Evolutionary conservation across 208 protist species (phyloP).

Genomic region (Trypanosomatidae sp.): DNA sequence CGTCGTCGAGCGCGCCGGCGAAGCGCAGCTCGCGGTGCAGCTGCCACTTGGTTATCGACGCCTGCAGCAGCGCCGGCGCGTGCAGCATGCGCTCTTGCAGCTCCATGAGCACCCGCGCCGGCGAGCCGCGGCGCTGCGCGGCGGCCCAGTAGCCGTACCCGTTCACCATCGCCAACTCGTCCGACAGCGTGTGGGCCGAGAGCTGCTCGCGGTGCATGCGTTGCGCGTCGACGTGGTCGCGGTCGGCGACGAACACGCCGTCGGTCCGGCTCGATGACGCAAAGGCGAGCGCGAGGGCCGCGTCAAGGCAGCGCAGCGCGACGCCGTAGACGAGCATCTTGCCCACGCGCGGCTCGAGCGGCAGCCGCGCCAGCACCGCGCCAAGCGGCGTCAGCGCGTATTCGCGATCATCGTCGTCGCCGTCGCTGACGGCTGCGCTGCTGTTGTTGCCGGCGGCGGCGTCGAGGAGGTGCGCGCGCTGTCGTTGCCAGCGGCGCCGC

Average conservation of each 20-base stretch:
- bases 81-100: constrained; percentile 46
- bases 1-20: constrained; percentile 23
- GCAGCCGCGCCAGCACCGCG: constrained; percentile 56
- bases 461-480: too few species aligned
- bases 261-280: constrained; percentile 31
- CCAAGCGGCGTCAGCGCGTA: constrained; percentile 82
- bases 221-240: constrained; percentile 31
- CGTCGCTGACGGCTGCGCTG: too few species aligned
- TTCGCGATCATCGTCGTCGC: too few species aligned
- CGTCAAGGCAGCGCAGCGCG: constrained; percentile 88
- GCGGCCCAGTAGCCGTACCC: constrained; percentile 85
- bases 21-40: constrained; percentile 43
- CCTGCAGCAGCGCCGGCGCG: constrained; percentile 31
- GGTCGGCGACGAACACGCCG: constrained; percentile 45
- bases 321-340: constrained; percentile 90
- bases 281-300: constrained; percentile 90
- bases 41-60: constrained; percentile 59
- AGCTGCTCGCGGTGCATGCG: constrained; percentile 66
- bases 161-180: constrained; percentile 77
- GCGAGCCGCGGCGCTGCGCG: constrained; percentile 16
- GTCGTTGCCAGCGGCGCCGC: too few species aligned
- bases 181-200: constrained; percentile 55
- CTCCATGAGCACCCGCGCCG: constrained; percentile 17
- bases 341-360: constrained; percentile 52
- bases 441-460: too few species aligned